These are phyloP conservation scores for Rubus parviflorus DNA, from an alignment of 306 rosid species.

Conservation along the genomic window DNA sequence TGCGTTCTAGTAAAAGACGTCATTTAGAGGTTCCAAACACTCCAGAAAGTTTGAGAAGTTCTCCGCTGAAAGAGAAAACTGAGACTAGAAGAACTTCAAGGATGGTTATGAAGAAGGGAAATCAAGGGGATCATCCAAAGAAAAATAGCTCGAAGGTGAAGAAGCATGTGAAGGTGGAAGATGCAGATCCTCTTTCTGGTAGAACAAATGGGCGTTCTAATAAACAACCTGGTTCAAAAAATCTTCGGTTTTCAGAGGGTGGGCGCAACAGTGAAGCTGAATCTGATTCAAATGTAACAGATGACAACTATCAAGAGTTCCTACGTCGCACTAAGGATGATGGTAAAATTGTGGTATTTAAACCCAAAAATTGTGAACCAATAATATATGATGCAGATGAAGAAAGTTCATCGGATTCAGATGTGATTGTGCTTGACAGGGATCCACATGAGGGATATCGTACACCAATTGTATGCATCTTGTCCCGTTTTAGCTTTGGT, in stretches of 20 bases:
- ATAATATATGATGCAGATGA: slow-evolving; percentile 3
- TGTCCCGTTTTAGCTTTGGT: slow-evolving; percentile 15
- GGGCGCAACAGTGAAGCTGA: background rate
- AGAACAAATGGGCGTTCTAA: background rate
- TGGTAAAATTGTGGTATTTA: slow-evolving; percentile 23
- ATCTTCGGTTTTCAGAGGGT: background rate
- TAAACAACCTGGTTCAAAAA: background rate
- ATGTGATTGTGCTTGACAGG: slow-evolving; percentile 22
- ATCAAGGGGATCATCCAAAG: background rate
- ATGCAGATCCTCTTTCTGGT: background rate
- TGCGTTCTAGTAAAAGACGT: background rate
- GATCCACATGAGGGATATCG: slow-evolving; percentile 22
- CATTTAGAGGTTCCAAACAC: background rate
- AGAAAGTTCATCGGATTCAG: slow-evolving; percentile 39
- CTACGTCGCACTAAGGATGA: background rate
- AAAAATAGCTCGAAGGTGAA: slow-evolving; percentile 1
- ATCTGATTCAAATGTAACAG: background rate
- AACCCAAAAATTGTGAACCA: slow-evolving; percentile 16
- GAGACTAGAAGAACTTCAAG: slow-evolving; percentile 5
- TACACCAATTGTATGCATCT: slow-evolving; percentile 40
- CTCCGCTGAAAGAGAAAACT: slow-evolving; percentile 5
- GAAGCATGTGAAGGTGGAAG: background rate
- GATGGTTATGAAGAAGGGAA: slow-evolving; percentile 8
- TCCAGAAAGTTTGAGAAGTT: background rate
- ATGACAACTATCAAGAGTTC: slow-evolving; percentile 1